phyloP scores from a whole-genome alignment of 2,329 filamentous ascomycete species.

The Aaosphaeria arxii region DNA sequence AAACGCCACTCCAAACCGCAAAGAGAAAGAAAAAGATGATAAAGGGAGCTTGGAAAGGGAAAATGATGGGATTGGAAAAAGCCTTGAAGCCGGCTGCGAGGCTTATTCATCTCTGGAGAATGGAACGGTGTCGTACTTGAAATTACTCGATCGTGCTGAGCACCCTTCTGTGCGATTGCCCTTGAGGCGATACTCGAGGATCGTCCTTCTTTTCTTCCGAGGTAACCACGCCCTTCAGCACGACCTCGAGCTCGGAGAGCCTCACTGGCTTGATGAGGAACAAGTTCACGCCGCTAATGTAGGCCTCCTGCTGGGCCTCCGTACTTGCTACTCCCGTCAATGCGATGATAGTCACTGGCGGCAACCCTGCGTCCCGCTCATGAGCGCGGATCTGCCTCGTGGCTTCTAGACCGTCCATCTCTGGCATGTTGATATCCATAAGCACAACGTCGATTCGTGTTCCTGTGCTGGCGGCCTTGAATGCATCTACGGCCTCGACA shows the following conservation, averaged over 20 bases:
- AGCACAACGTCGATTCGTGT: conserved; percentile 5
- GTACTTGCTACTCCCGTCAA: conserved; percentile 53
- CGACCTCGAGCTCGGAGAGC: conserved; percentile 42
- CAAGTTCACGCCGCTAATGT: conserved; percentile 52
- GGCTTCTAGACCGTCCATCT: conserved; percentile 41
- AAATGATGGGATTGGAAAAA: too few species aligned
- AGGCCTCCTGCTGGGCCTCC: conserved; percentile 49
- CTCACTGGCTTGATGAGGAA: conserved; percentile 55
- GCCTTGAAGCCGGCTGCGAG: too few species aligned
- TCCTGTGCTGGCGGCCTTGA: conserved; percentile 12
- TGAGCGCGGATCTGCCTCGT: conserved; percentile 42
- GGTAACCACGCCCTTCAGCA: conserved; percentile 32
- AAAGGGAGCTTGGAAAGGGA: too few species aligned
- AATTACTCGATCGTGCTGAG: too few species aligned
- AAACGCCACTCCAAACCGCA: too few species aligned
- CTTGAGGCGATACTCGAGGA: too few species aligned
- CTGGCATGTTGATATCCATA: conserved; percentile 39
- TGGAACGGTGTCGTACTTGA: too few species aligned
- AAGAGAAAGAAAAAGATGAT: too few species aligned
- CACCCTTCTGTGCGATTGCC: too few species aligned
- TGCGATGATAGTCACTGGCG: conserved; percentile 49
- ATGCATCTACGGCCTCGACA: conserved; percentile 33
- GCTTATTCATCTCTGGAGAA: too few species aligned
- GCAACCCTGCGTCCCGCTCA: conserved; percentile 42
- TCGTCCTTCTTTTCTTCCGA: neutral